Percentiles rank a stretch among this genome's conserved stretches.
Evolutionary conservation across 2,329 filamentous ascomycete species (phyloP).

Genomic region (Aspergillus brasiliensis): DNA sequence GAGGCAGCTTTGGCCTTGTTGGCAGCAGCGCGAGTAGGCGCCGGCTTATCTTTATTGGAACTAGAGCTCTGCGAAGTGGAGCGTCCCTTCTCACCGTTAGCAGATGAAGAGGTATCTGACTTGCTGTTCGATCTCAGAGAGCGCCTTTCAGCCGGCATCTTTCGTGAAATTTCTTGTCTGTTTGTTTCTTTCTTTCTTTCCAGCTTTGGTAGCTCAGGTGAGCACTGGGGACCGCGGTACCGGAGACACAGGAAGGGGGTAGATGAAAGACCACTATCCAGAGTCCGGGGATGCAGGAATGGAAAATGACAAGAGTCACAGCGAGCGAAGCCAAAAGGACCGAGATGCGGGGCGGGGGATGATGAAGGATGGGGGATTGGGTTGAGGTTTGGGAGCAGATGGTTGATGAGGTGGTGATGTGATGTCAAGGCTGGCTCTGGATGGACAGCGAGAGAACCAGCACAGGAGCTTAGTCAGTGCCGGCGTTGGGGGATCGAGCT

Average conservation of each 20-base stretch:
- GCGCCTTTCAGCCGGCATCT: conserved; percentile 51
- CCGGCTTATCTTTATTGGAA: conserved; percentile 49
- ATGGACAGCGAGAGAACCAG: conserved; percentile 35
- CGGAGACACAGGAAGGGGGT: conserved; percentile 31
- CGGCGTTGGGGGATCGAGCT: conserved; percentile 23
- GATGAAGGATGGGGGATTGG: conserved; percentile 20
- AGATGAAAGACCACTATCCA: conserved; percentile 19
- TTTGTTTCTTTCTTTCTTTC: background rate
- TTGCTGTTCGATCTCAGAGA: conserved; percentile 51
- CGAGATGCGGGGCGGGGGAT: conserved; percentile 23
- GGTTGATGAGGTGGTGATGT: conserved; percentile 37
- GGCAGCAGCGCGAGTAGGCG: conserved; percentile 45
- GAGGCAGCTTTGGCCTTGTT: conserved; percentile 40
- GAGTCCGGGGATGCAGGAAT: conserved; percentile 16
- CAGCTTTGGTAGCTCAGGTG: conserved; percentile 36
- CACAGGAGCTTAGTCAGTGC: conserved; percentile 38
- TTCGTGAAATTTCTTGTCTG: conserved; percentile 35
- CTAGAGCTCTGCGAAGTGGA: conserved; percentile 48
- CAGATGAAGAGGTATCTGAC: conserved; percentile 48
- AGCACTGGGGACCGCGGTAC: conserved; percentile 32
- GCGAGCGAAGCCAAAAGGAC: conserved; percentile 18
- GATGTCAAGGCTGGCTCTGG: conserved; percentile 39
- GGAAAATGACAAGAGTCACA: conserved; percentile 10
- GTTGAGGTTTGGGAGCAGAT: conserved; percentile 14
- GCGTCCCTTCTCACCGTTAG: conserved; percentile 50